Evolutionary conservation across 495 filamentous ascomycete species (phyloP).

Genomic region (Entonaema liquescens): DNA sequence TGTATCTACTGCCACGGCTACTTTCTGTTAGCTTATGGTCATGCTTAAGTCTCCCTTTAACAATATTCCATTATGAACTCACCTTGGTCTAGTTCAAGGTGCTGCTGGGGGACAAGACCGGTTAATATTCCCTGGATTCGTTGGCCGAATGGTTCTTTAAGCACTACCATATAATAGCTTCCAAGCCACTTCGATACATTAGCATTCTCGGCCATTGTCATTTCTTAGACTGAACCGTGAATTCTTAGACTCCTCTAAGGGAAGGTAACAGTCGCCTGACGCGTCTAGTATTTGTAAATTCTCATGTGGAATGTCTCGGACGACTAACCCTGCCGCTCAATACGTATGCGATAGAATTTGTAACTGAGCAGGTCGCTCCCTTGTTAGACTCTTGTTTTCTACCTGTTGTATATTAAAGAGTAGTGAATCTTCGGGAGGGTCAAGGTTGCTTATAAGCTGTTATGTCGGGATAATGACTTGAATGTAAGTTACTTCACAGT

Average conservation of each 20-base stretch:
- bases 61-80: slow-evolving; percentile 36
- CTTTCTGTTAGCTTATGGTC: slow-evolving; percentile 10
- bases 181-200: slow-evolving; percentile 42
- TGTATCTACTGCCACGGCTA: slow-evolving; percentile 38
- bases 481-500: too few relatives aligned
- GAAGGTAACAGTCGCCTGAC: not conserved
- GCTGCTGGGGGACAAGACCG: slow-evolving; percentile 72
- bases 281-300: not conserved
- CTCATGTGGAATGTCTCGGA: not conserved
- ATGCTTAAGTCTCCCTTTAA: not conserved
- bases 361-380: too few relatives aligned
- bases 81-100: slow-evolving; percentile 84
- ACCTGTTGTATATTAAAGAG: too few relatives aligned
- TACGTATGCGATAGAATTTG: too few relatives aligned
- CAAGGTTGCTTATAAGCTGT: too few relatives aligned
- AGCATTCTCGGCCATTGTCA: slow-evolving; percentile 28
- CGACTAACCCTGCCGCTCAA: not conserved
- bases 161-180: slow-evolving; percentile 30
- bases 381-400: too few relatives aligned
- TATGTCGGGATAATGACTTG: too few relatives aligned
- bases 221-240: not conserved
- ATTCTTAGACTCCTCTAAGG: not conserved
- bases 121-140: slow-evolving; percentile 77
- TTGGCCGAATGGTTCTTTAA: slow-evolving; percentile 65
- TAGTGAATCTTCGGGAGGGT: too few relatives aligned